These are phyloP conservation scores for Omphalotus olearius DNA, from an alignment of 1,284 basidiomycete genomes.

Conservation along the genomic window DNA sequence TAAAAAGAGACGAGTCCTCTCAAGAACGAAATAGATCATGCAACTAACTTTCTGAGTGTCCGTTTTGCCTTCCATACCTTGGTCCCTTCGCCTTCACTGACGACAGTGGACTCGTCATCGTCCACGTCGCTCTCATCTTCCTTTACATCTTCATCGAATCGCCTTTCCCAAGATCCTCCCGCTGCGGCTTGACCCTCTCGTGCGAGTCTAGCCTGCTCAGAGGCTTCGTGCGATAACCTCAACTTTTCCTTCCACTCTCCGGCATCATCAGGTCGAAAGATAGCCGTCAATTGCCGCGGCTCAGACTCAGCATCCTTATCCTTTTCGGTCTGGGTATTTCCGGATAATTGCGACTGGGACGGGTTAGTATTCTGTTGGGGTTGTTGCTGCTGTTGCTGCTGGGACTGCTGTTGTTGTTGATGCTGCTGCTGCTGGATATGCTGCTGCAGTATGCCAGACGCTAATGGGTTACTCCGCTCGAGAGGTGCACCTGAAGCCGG, in stretches of 20 bases:
- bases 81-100: conserved; percentile 60
- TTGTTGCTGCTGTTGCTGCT: conserved; percentile 24
- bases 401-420: conserved; percentile 29
- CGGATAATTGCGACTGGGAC: conserved; percentile 20
- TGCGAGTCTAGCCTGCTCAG: conserved; percentile 41
- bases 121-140: conserved; percentile 64
- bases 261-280: conserved; percentile 81
- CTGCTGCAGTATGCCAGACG: conserved; percentile 36
- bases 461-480: conserved; percentile 48
- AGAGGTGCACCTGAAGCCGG: conserved; percentile 40
- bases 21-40: conserved; percentile 4
- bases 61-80: conserved; percentile 83
- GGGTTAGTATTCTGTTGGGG: conserved; percentile 19
- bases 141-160: conserved; percentile 46
- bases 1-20: background rate
- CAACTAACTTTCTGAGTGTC: conserved; percentile 80
- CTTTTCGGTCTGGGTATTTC: conserved; percentile 31
- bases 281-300: conserved; percentile 65
- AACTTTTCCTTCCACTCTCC: conserved; percentile 81
- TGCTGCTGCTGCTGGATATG: conserved; percentile 17
- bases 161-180: conserved; percentile 34
- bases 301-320: conserved; percentile 47
- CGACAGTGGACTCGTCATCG: conserved; percentile 61
- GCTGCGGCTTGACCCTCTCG: conserved; percentile 31
- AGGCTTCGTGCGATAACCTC: conserved; percentile 56